Base-by-base conservation (phyloP, 2,329 filamentous ascomycete genomes). In the Neonectria magnoliae region DNA sequence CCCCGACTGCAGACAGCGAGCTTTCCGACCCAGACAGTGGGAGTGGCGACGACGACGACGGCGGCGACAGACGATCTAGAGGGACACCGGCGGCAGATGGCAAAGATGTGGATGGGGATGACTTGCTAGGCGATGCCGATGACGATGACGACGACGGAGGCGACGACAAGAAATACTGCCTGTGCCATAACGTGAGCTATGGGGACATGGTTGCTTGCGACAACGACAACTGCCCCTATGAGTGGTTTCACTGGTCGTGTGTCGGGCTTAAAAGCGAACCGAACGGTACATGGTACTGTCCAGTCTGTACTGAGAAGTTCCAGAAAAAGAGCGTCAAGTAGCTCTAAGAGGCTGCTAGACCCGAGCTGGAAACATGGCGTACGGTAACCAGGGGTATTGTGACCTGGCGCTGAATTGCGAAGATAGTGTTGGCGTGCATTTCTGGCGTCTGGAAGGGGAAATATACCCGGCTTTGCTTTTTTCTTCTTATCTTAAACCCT, bases 191-290 rank as follows among this genome's bases (percentile, higher is more conserved):
- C 72, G 91, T 94, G 69, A 93, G 91, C 78, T 94, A 92, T 75
- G 93, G 93, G 66, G 91, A 95, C 75, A 96, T 96, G 93, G 92
- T 96, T 68, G 93, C 92, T 31, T 96, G 93, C 81, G 93, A 96
- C 81, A 95, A 95, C 77, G 89, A 91, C 62, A 86, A 90, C 69
- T 96, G 93, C 79, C 89, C 90, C 51, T 92, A 88, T 75, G 92
- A 96, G 80, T 96, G 93, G 93, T 96, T 96, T 78, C 93, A 96
- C 80, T 96, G 92, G 91, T 89, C 83, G 47, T 91, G 89, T 72
- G 89, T 91, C 54, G 88, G 88, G 20, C 82, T 91, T 33, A 90
- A 89, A 78, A 90, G 86, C 71, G 89, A 91, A 76, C 89, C 89
- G 8, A 87, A 87, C 60, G 89, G 89, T 33, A 89, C 84, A 25